Evolutionary conservation across 306 rosid species (phyloP).

Genomic region (Betula pendula): DNA sequence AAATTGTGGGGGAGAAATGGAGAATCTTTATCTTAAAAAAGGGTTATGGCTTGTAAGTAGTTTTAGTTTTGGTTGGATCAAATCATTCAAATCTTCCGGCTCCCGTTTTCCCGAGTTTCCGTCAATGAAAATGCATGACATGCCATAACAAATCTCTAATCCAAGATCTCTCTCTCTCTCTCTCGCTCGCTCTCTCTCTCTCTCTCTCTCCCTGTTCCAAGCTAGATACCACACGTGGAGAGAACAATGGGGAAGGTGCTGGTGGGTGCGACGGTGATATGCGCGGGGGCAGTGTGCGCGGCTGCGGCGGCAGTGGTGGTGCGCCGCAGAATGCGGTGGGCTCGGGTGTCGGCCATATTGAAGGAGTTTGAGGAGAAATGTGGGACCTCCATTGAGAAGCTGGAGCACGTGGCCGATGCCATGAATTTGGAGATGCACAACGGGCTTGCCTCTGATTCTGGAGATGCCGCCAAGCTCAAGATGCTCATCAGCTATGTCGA

Average conservation of each 20-base stretch:
- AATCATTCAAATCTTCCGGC: no score
- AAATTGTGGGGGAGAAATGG: no score
- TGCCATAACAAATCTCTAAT: no score
- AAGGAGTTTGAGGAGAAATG: constrained; percentile 69
- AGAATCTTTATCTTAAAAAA: no score
- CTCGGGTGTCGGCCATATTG: constrained; percentile 45
- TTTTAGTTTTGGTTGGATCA: no score
- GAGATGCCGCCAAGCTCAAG: constrained; percentile 87
- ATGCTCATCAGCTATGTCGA: constrained; percentile 92
- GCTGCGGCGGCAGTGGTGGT: constrained; percentile 78
- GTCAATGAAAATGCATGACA: no score
- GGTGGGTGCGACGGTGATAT: constrained; percentile 62
- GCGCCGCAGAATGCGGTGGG: constrained; percentile 53
- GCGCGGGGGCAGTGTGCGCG: constrained; percentile 70
- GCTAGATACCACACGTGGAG: not conserved
- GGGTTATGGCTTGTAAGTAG: no score
- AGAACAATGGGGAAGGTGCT: constrained; percentile 62
- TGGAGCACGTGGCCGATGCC: constrained; percentile 75
- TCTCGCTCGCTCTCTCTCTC: no score
- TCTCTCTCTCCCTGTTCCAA: no score
- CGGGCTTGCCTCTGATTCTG: constrained; percentile 77
- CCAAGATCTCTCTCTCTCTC: no score
- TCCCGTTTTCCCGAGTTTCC: no score
- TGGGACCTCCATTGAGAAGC: constrained; percentile 64
- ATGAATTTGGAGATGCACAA: constrained; percentile 95